phyloP scores from a whole-genome alignment of 768 basidiomycete genomes.

The Lactarius psammicola region DNA sequence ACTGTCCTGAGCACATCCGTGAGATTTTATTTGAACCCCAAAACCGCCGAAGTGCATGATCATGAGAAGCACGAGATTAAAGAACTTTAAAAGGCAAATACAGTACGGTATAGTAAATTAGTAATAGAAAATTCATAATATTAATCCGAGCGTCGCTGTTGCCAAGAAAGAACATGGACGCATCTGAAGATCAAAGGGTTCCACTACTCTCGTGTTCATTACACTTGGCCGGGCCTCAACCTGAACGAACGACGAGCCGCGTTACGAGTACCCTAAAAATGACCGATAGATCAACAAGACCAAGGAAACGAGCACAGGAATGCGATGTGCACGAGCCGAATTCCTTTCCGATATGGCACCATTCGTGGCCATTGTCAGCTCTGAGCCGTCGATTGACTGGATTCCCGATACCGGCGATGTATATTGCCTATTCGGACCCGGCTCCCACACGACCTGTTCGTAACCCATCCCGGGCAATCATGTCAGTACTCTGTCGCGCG shows the following conservation, averaged over 20 bases:
- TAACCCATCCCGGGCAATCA: neutral
- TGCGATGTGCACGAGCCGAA: neutral
- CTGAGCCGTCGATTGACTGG: constrained; percentile 42
- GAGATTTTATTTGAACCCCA: no score
- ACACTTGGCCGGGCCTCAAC: neutral
- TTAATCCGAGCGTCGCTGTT: no score
- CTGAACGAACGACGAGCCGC: neutral
- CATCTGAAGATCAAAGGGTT: no score
- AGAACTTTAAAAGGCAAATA: no score
- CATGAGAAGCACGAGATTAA: no score
- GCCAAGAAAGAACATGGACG: no score
- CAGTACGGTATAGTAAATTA: no score
- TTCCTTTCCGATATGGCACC: neutral
- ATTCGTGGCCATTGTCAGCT: constrained; percentile 43
- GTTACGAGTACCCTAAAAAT: neutral
- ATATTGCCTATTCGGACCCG: constrained; percentile 54
- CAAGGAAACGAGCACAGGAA: neutral
- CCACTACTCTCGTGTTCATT: no score
- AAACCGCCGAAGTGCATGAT: no score
- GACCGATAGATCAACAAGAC: neutral
- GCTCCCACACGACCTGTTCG: constrained; percentile 52
- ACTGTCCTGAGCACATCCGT: no score
- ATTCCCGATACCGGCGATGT: constrained; percentile 36
- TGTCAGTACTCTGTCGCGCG: constrained; percentile 31
- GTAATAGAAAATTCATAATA: no score